Conservation (phyloP, 2,329 filamentous ascomycete genomes). For the Colletotrichum zoysiae region DNA sequence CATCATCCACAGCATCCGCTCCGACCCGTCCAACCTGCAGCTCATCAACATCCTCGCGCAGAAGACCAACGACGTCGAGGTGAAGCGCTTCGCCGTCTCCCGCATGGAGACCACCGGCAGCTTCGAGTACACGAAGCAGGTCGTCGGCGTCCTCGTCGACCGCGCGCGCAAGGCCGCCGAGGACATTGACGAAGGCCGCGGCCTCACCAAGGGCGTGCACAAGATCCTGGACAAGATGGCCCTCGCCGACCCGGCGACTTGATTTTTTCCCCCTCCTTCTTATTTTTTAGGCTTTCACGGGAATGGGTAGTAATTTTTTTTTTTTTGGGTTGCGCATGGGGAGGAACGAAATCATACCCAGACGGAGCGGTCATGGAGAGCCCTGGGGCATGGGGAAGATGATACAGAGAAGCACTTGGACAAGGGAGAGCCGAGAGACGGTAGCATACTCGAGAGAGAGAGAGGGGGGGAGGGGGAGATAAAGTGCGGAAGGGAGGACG, state of each 20-base stretch:
- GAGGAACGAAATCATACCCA: background rate
- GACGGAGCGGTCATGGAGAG: background rate
- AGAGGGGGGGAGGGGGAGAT: too few relatives aligned
- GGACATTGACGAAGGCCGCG: conserved; percentile 72
- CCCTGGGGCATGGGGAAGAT: background rate
- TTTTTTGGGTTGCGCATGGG: background rate
- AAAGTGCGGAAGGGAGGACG: background rate
- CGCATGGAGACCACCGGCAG: conserved; percentile 94
- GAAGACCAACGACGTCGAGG: conserved; percentile 85
- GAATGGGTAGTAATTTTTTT: too few relatives aligned
- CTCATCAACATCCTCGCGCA: conserved; percentile 94
- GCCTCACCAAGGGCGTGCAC: conserved; percentile 69
- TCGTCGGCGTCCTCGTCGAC: conserved; percentile 72
- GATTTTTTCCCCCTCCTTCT: background rate
- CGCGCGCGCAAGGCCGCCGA: conserved; percentile 74
- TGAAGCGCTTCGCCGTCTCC: conserved; percentile 89
- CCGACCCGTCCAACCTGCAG: conserved; percentile 79
- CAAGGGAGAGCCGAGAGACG: background rate
- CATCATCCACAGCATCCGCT: conserved; percentile 91
- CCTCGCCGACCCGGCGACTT: conserved; percentile 37
- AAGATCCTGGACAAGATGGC: conserved; percentile 78
- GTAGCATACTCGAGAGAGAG: background rate
- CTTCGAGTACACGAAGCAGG: conserved; percentile 85
- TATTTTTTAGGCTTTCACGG: background rate
- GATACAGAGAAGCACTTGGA: background rate